Percentiles rank a stretch among this genome's conserved stretches.
Evolutionary conservation across 176 grass and related monocot species (phyloP).

Genomic region (Phyllostachys edulis): DNA sequence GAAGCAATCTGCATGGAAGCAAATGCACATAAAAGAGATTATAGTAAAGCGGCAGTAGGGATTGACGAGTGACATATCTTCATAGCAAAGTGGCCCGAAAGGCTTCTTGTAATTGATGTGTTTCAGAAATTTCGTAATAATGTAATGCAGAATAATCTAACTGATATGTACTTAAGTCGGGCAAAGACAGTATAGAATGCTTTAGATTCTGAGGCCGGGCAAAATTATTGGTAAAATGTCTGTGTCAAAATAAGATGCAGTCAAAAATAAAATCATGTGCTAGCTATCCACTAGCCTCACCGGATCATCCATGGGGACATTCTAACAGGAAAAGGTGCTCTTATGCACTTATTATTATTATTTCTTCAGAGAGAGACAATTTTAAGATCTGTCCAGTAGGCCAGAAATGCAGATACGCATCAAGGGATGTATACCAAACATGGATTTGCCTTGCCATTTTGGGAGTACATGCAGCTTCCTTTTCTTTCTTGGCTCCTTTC

Average conservation of each 20-base stretch:
- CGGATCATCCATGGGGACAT: background rate
- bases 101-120: background rate
- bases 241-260: background rate
- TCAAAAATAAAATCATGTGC: slow-evolving; percentile 21
- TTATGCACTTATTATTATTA: background rate
- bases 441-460: slow-evolving; percentile 27
- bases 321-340: background rate
- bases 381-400: background rate
- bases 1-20: slow-evolving; percentile 23
- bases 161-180: slow-evolving; percentile 28
- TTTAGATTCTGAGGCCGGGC: slow-evolving; percentile 15
- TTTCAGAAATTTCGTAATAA: slow-evolving; percentile 26
- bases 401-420: background rate
- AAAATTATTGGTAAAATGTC: slow-evolving; percentile 13
- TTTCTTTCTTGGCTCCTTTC: background rate
- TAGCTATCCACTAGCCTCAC: background rate
- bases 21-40: background rate
- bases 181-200: slow-evolving; percentile 31
- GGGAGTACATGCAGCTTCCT: background rate
- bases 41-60: slow-evolving; percentile 24
- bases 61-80: slow-evolving; percentile 6
- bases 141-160: background rate
- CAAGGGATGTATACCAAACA: slow-evolving; percentile 5
- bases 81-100: slow-evolving; percentile 24
- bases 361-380: background rate